Base-by-base conservation (phyloP, 2,329 filamentous ascomycete species). In the Trichoderma hamatum region DNA sequence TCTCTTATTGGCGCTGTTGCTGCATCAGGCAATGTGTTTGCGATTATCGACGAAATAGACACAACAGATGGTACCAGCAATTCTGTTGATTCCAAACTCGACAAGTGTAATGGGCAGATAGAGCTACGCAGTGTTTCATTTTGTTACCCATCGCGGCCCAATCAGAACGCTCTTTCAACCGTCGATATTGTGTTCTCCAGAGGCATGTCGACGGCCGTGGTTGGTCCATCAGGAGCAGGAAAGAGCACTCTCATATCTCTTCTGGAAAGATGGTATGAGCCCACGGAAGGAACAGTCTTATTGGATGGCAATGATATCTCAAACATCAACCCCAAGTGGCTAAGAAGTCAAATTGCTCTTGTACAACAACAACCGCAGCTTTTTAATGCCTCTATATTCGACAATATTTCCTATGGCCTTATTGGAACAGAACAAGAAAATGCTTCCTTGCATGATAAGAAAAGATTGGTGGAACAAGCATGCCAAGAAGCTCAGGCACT, bases 101-200 rank as follows among this genome's bases (percentile, higher is more conserved):
- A 60, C 5, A 69, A 72, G 1, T 68, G 76, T 26, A 55, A 70
- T 0, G 79, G 77, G 16, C 79, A 82, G 30, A 82, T 87, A 28
- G 77, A 80, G 26, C 78, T 86, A 5, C 36, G 70, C 19, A 73
- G 83, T 52, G 75, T 87, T 9, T 76, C 74, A 43, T 86, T 86
- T 70, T 76, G 82, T 2, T 88, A 88, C 72, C 85, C 85, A 36
- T 81, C 89, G 5, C 83, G 90, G 1, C 87, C 88, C 0, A 80
- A 79, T 43, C 75, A 79, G 26, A 74, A 75, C 24, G 79, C 83
- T 2, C 72, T 84, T 2, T 70, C 80, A 24, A 72, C 73, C 2
- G 69, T 84, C 21, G 74, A 74, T 52, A 71, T 84, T 3, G 72
- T 63, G 0, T 76, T 84, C 79, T 85, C 68, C 11, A 73, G 77